These are phyloP conservation scores for Phytopythium ostracodes DNA, from an alignment of 352 stramenopile genomes.

Conservation along the genomic window DNA sequence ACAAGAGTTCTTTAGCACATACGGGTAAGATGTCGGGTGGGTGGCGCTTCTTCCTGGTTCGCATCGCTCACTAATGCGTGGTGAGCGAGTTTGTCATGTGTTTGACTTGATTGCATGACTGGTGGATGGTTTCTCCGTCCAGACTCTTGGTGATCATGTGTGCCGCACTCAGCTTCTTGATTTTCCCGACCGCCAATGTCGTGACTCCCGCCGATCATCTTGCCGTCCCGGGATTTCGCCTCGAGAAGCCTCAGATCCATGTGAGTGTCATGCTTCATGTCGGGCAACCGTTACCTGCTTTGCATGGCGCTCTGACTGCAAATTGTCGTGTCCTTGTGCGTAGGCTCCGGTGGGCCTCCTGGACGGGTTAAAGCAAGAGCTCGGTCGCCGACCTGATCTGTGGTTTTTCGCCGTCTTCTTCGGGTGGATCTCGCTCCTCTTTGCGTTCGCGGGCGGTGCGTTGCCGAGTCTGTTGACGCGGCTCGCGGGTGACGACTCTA, in stretches of 20 bases:
- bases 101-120: not conserved
- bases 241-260: slow-evolving; percentile 51
- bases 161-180: slow-evolving; percentile 45
- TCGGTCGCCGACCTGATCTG: slow-evolving; percentile 46
- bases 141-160: slow-evolving; percentile 46
- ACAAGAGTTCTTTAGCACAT: slow-evolving; percentile 46
- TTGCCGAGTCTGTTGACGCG: slow-evolving; percentile 63
- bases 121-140: not conserved
- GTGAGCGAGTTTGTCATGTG: not conserved
- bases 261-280: slow-evolving; percentile 16
- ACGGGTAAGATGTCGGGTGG: slow-evolving; percentile 37
- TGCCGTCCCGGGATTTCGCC: slow-evolving; percentile 39
- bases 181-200: slow-evolving; percentile 77
- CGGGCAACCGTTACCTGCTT: not conserved
- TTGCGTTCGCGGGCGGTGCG: slow-evolving; percentile 69
- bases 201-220: slow-evolving; percentile 36
- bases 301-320: not conserved
- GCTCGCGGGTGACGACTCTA: slow-evolving; percentile 25
- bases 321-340: not conserved
- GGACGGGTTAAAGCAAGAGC: slow-evolving; percentile 49
- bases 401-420: slow-evolving; percentile 81
- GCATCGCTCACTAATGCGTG: not conserved
- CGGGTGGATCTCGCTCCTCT: slow-evolving; percentile 79
- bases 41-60: not conserved
- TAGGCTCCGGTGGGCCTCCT: slow-evolving; percentile 58